Conservation (phyloP, 257 asterid species). For the Striga asiatica region DNA sequence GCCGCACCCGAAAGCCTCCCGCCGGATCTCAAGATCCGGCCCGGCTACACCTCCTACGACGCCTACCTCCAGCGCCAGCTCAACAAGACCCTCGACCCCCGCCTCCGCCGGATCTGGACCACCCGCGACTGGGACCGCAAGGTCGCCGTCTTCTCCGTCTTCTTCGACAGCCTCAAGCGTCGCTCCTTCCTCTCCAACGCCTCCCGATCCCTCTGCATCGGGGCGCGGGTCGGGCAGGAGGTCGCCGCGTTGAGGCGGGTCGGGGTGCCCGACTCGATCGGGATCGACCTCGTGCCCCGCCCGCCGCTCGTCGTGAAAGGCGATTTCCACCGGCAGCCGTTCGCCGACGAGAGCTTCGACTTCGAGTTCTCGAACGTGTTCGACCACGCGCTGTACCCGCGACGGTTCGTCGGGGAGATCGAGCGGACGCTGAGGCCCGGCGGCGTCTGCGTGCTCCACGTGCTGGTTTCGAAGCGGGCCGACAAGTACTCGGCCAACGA, state of each 20-base stretch:
- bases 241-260: slow-evolving; percentile 70
- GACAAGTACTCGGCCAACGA: slow-evolving; percentile 92
- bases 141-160: slow-evolving; percentile 49
- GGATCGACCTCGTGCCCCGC: slow-evolving; percentile 77
- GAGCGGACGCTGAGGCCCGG: slow-evolving; percentile 68
- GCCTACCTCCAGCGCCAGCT: slow-evolving; percentile 71
- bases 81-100: slow-evolving; percentile 84
- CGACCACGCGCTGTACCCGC: slow-evolving; percentile 89
- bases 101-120: slow-evolving; percentile 69
- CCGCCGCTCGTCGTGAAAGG: slow-evolving; percentile 90
- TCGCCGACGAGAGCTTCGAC: slow-evolving; percentile 46
- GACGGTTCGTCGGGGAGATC: slow-evolving; percentile 67
- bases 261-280: slow-evolving; percentile 59
- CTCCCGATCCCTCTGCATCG: slow-evolving; percentile 62
- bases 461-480: slow-evolving; percentile 47
- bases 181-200: slow-evolving; percentile 27
- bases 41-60: slow-evolving; percentile 76
- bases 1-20: slow-evolving; percentile 14
- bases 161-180: slow-evolving; percentile 40
- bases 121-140: slow-evolving; percentile 92
- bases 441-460: slow-evolving; percentile 80
- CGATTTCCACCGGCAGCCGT: slow-evolving; percentile 85
- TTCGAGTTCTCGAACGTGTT: slow-evolving; percentile 91
- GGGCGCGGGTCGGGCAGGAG: slow-evolving; percentile 94
- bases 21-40: slow-evolving; percentile 66